Evolutionary conservation across 768 basidiomycete species (phyloP).

Genomic region (Auricularia auricula-judae): DNA sequence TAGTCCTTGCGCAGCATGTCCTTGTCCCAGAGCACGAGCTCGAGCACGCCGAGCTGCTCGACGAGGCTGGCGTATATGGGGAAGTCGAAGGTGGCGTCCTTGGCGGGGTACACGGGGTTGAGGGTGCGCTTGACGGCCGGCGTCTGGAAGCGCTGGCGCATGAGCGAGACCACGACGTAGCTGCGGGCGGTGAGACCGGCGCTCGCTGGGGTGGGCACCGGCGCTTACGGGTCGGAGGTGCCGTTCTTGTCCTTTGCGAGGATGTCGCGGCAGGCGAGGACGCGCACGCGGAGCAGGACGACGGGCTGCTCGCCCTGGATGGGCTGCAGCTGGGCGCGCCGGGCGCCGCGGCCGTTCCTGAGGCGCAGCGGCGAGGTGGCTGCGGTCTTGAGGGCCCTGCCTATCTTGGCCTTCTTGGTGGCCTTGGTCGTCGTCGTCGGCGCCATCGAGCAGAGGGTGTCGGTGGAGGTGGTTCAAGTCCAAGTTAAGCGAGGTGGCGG

Average conservation of each 20-base stretch:
- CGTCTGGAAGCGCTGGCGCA: slow-evolving; percentile 53
- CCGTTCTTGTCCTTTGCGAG: slow-evolving; percentile 55
- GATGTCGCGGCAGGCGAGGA: slow-evolving; percentile 52
- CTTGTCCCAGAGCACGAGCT: slow-evolving; percentile 90
- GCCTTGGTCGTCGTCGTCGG: not conserved
- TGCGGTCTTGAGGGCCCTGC: slow-evolving; percentile 49
- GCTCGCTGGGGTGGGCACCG: not conserved
- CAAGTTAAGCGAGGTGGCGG: not conserved
- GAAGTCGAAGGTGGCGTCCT: slow-evolving; percentile 82
- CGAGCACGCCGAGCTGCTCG: slow-evolving; percentile 61
- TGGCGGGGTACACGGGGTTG: slow-evolving; percentile 53
- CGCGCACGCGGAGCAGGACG: slow-evolving; percentile 55
- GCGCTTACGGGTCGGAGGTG: slow-evolving; percentile 64
- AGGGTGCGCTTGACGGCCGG: slow-evolving; percentile 63
- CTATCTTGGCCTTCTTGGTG: slow-evolving; percentile 28
- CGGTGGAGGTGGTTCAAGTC: not conserved
- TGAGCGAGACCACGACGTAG: slow-evolving; percentile 57
- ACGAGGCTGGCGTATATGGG: slow-evolving; percentile 71
- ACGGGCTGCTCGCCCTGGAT: slow-evolving; percentile 53
- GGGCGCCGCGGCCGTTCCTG: slow-evolving; percentile 28
- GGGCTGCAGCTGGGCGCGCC: slow-evolving; percentile 30
- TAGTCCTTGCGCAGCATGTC: slow-evolving; percentile 88
- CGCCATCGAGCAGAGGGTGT: not conserved
- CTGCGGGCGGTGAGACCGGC: slow-evolving; percentile 23
- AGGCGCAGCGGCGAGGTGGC: slow-evolving; percentile 42